These are phyloP conservation scores for Colletotrichum tropicale DNA, from an alignment of 2,329 filamentous ascomycete genomes.

Conservation along the genomic window DNA sequence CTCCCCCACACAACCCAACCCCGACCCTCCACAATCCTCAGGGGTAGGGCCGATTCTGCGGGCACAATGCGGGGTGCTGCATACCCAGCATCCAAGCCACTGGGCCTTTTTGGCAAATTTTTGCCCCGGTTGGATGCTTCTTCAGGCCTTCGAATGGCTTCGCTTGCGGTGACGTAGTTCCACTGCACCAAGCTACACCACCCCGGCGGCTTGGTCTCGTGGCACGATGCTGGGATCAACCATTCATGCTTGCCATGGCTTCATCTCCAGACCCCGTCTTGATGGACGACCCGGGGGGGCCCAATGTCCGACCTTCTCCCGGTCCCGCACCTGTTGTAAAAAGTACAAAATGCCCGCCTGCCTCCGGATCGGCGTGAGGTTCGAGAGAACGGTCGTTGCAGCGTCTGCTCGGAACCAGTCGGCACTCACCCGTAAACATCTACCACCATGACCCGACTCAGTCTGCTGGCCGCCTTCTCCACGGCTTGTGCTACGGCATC, in stretches of 20 bases:
- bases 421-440: background rate
- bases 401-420: background rate
- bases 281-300: background rate
- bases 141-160: background rate
- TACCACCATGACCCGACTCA: slow-evolving; percentile 4
- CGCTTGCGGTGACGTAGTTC: slow-evolving; percentile 6
- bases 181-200: background rate
- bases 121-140: background rate
- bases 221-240: background rate
- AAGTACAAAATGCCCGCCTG: slow-evolving; percentile 3
- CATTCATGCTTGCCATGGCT: background rate
- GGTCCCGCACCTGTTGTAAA: background rate
- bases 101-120: background rate
- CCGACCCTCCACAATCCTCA: slow-evolving; percentile 9
- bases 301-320: slow-evolving; percentile 6
- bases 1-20: slow-evolving; percentile 12
- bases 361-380: background rate
- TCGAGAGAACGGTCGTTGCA: background rate
- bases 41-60: slow-evolving; percentile 14
- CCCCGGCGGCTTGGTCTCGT: slow-evolving; percentile 10
- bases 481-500: slow-evolving; percentile 10
- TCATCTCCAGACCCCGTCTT: slow-evolving; percentile 4
- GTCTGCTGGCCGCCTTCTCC: slow-evolving; percentile 1
- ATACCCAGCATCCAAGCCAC: background rate
- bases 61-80: slow-evolving; percentile 5